These are phyloP conservation scores for Gypsophila paniculata DNA, from an alignment of 179 eudicot species.

Conservation along the genomic window DNA sequence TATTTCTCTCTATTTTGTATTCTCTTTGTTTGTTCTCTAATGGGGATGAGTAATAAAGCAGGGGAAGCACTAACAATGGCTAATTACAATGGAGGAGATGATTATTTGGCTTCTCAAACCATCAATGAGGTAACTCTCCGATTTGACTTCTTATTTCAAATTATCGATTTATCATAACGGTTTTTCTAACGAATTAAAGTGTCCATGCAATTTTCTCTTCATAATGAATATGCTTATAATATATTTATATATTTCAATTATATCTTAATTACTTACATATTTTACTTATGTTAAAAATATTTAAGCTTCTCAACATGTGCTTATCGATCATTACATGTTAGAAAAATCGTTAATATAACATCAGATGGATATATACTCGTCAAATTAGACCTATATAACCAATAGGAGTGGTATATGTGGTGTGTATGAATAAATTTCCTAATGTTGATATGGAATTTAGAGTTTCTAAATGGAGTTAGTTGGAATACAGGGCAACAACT, in stretches of 20 bases:
- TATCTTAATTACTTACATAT: too few species aligned
- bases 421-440: background rate
- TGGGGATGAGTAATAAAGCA: constrained; percentile 21
- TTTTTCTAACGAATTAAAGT: background rate
- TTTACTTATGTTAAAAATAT: too few species aligned
- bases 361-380: too few species aligned
- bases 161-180: background rate
- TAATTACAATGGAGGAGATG: constrained; percentile 32
- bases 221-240: too few species aligned
- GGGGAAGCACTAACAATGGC: constrained; percentile 30
- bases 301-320: too few species aligned
- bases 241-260: too few species aligned
- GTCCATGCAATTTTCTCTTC: too few species aligned
- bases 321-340: too few species aligned
- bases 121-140: constrained; percentile 29
- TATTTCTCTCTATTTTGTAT: background rate
- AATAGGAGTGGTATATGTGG: background rate
- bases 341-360: too few species aligned
- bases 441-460: background rate
- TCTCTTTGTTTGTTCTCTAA: constrained; percentile 16
- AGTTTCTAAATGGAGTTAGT: background rate
- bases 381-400: too few species aligned
- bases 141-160: background rate
- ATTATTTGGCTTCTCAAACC: constrained; percentile 28
- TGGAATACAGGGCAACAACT: constrained; percentile 1